These are phyloP conservation scores for Leucaena leucocephala DNA, from an alignment of 306 rosid species.

Conservation along the genomic window DNA sequence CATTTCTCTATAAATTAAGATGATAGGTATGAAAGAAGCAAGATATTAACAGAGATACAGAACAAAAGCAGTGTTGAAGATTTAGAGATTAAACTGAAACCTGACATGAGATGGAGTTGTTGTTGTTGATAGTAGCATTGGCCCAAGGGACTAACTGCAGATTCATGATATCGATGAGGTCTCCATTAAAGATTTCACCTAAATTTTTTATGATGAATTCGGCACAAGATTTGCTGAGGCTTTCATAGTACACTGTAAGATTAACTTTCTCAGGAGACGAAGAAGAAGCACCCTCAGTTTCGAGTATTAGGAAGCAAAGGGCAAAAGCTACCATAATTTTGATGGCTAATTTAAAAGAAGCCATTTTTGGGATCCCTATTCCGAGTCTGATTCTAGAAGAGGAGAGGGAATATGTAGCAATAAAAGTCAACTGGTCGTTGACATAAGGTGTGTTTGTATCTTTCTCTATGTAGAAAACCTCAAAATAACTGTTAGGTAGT, in stretches of 20 bases:
- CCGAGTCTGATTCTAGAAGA: no score
- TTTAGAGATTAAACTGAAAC: constrained; percentile 26
- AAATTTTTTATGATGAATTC: background rate
- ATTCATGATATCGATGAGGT: background rate
- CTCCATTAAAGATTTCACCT: background rate
- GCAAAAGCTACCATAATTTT: background rate
- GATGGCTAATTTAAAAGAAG: constrained; percentile 1
- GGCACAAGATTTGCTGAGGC: background rate
- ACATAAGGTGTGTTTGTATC: no score
- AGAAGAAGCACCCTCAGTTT: background rate
- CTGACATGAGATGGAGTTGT: constrained; percentile 55
- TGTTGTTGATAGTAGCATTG: constrained; percentile 39
- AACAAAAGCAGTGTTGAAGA: background rate
- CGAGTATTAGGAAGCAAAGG: background rate
- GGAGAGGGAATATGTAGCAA: no score
- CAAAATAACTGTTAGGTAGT: no score
- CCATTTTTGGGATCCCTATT: background rate
- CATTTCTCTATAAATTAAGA: no score
- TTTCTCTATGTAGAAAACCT: no score
- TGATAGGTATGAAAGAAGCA: background rate
- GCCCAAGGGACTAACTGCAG: constrained; percentile 53
- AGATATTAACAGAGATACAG: background rate
- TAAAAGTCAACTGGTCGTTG: no score
- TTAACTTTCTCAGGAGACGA: background rate
- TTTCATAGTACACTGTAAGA: constrained; percentile 5